These are phyloP conservation scores for Starmerella lactis-condensi DNA, from an alignment of 805 yeast species.

Conservation along the genomic window DNA sequence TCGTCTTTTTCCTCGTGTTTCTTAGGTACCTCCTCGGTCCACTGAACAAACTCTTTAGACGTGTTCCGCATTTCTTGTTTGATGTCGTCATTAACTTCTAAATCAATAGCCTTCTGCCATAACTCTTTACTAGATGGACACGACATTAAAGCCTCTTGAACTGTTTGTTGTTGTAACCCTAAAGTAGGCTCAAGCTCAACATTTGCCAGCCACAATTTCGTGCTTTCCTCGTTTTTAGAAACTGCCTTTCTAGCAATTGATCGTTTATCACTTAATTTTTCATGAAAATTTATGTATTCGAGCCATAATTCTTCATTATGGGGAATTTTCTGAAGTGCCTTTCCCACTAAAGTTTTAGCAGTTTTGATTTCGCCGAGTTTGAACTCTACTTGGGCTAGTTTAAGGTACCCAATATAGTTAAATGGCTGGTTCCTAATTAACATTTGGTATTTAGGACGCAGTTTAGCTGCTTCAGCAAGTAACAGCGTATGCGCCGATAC, in stretches of 20 bases:
- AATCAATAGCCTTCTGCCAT: constrained; percentile 51
- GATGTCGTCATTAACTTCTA: constrained; percentile 37
- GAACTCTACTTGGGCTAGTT: constrained; percentile 64
- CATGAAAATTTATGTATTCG: constrained; percentile 50
- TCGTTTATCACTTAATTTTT: constrained; percentile 28
- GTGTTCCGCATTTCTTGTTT: constrained; percentile 37
- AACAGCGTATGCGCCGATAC: too few species aligned
- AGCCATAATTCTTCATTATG: constrained; percentile 62
- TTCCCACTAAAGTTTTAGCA: constrained; percentile 46
- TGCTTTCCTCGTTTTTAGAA: constrained; percentile 34
- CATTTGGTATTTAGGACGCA: too few species aligned
- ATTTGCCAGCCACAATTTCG: constrained; percentile 58
- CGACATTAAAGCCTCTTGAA: constrained; percentile 53
- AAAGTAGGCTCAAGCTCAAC: constrained; percentile 42
- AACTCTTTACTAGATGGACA: constrained; percentile 38
- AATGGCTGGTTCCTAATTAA: constrained; percentile 54
- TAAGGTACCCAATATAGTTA: constrained; percentile 68
- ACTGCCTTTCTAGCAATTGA: constrained; percentile 49
- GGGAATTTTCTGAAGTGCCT: constrained; percentile 59
- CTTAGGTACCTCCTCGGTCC: constrained; percentile 4
- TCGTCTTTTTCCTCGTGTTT: background rate
- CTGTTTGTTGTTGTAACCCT: constrained; percentile 34
- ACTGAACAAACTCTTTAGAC: constrained; percentile 39
- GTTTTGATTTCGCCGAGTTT: constrained; percentile 34
- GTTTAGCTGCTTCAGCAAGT: too few species aligned